Evolutionary conservation across 169 alveolate genomes (phyloP).

Genomic region (Amoebophrya sp.): DNA sequence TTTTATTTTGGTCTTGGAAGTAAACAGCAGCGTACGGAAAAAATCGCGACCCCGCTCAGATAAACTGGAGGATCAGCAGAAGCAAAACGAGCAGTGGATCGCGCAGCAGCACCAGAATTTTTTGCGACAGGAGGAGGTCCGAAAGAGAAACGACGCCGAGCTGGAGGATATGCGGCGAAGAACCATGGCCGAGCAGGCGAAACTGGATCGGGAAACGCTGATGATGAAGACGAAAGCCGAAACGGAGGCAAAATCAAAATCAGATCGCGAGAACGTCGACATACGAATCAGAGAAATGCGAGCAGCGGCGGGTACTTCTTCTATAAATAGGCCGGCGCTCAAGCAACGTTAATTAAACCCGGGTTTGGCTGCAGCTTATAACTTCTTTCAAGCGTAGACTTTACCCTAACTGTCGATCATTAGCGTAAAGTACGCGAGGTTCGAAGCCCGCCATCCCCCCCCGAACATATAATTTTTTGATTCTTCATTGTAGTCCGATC

Average conservation of each 20-base stretch:
- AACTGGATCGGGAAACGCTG: slow-evolving; percentile 53
- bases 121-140: slow-evolving; percentile 65
- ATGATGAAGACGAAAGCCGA: slow-evolving; percentile 46
- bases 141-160: slow-evolving; percentile 55
- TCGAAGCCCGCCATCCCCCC: too few relatives aligned
- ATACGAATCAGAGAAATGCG: slow-evolving; percentile 59
- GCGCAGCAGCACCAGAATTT: slow-evolving; percentile 76
- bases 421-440: too few relatives aligned
- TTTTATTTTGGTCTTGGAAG: too few relatives aligned
- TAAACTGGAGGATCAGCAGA: slow-evolving; percentile 75
- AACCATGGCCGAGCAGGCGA: slow-evolving; percentile 36
- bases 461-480: not conserved
- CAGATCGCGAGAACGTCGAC: slow-evolving; percentile 68
- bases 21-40: too few relatives aligned
- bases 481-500: too few relatives aligned
- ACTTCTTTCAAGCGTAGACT: too few relatives aligned
- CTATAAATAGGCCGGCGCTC: too few relatives aligned
- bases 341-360: too few relatives aligned
- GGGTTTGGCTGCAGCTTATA: too few relatives aligned
- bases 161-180: slow-evolving; percentile 40
- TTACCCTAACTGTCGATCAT: too few relatives aligned
- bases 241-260: slow-evolving; percentile 35
- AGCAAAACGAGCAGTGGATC: slow-evolving; percentile 81
- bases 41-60: too few relatives aligned
- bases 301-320: slow-evolving; percentile 48